Evolutionary conservation across 1,284 basidiomycete species (phyloP), one percentile per base, ranked within the genome.

Genomic region (Paramarasmius palmivorus): DNA sequence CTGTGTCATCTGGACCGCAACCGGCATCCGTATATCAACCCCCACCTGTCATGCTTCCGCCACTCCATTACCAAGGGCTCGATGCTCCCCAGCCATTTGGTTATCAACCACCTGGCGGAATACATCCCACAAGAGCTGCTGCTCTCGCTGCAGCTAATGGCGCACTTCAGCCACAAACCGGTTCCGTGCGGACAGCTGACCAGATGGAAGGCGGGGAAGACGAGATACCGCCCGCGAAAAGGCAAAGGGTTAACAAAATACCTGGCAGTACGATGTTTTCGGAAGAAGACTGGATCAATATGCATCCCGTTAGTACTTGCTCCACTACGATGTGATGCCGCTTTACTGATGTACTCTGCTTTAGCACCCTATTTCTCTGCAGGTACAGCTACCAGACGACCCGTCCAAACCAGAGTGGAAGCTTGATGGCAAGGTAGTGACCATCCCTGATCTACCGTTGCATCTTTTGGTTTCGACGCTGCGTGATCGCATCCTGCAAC

Each of bases 401-500:
- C 71, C 85, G 1, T 83, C 87, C 35, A 92, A 90, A 68, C 87
- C 93, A 0, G 93, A 95, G 70, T 95, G 90, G 92, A 93, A 94
- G 65, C 78, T 97, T 53, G 85, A 96, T 63, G 95, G 95, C 0
- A 78, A 76, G 49, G 73, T 86, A 37, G 82, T 95, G 52, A 83
- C 82, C 7, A 78, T 98, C 50, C 79, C 84, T 1, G 93, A 95
- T 57, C 70, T 96, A 29, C 88, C 92, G 3, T 81, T 95, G 62
- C 92, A 82, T 53, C 73, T 92, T 44, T 75, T 94, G 46, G 89
- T 96, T 53, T 92, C 91, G 14, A 90, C 91, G 4, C 74, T 98
- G 22, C 86, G 95, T 52, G 94, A 96, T 67, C 84, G 92, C 50
- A 91, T 96, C 54, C 74, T 90, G 60, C 81, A 85, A 59, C 79